Conservation (phyloP, 768 basidiomycete species). For the Asterophora lycoperdoides region DNA sequence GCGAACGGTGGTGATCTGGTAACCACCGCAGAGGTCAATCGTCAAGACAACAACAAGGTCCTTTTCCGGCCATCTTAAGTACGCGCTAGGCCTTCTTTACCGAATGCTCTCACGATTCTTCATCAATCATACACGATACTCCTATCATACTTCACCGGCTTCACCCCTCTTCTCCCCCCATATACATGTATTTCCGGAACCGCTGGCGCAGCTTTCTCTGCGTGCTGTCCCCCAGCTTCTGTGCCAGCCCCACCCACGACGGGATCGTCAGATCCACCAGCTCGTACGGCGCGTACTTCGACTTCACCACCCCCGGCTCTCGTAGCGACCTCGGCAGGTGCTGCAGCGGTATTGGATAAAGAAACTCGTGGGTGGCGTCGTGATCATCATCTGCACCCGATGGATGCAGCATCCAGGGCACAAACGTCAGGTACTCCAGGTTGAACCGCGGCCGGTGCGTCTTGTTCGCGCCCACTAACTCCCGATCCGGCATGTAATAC, state of each 20-base stretch:
- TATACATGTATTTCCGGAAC: conserved; percentile 76
- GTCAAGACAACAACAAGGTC: conserved; percentile 39
- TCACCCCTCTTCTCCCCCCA: conserved; percentile 36
- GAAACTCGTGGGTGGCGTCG: conserved; percentile 22
- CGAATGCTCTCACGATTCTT: conserved; percentile 12
- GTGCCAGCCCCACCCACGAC: conserved; percentile 68
- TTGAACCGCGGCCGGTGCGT: conserved; percentile 55
- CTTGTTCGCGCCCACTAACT: conserved; percentile 34
- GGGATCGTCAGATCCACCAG: conserved; percentile 76
- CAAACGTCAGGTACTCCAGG: conserved; percentile 77
- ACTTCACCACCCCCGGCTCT: conserved; percentile 34
- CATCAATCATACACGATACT: conserved; percentile 9
- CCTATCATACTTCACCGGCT: conserved; percentile 6
- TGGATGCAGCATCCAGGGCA: conserved; percentile 38
- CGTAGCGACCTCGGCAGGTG: conserved; percentile 51
- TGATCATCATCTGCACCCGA: conserved; percentile 15
- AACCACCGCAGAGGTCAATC: conserved; percentile 23
- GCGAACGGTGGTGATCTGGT: conserved; percentile 34
- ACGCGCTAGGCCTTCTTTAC: background rate
- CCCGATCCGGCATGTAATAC: conserved; percentile 65
- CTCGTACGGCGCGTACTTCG: conserved; percentile 63
- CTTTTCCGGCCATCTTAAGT: conserved; percentile 12
- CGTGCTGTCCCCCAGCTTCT: conserved; percentile 50
- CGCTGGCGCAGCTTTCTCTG: conserved; percentile 52
- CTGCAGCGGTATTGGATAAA: conserved; percentile 51